Percentiles rank a stretch among this genome's conserved stretches.
These are phyloP conservation scores for Lobosporangium transversale DNA, from an alignment of 192 early-diverging fungal genomes.

Conservation along the genomic window DNA sequence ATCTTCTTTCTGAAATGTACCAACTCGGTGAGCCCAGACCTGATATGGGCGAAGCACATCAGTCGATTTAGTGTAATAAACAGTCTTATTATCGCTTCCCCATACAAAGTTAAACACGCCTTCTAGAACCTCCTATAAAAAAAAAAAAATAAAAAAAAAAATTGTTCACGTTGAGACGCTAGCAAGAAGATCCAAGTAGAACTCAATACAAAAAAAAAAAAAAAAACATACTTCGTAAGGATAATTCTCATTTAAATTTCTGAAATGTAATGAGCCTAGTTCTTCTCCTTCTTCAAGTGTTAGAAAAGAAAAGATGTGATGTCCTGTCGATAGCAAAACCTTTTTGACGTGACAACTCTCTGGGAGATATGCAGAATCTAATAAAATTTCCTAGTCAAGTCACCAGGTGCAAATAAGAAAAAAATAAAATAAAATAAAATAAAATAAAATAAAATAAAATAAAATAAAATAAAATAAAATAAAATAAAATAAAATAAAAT, in stretches of 20 bases:
- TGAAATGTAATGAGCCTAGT: conserved; percentile 61
- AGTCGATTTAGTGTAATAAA: conserved; percentile 78
- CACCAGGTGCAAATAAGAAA: background rate
- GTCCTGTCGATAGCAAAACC: conserved; percentile 61
- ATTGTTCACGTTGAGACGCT: no score
- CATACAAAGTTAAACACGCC: conserved; percentile 77
- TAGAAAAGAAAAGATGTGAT: conserved; percentile 63
- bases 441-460: no score
- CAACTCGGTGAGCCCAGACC: conserved; percentile 64
- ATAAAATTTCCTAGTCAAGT: conserved; percentile 56
- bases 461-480: no score
- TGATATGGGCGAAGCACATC: conserved; percentile 73
- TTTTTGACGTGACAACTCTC: conserved; percentile 61
- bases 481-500: no score
- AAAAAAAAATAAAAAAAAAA: conserved; percentile 11
- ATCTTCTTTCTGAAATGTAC: conserved; percentile 59
- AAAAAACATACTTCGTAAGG: conserved; percentile 53
- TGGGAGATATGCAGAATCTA: conserved; percentile 60
- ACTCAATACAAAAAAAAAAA: no score
- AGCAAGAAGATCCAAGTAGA: no score
- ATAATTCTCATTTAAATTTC: conserved; percentile 48
- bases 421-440: background rate
- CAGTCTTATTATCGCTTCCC: conserved; percentile 63
- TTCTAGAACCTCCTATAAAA: conserved; percentile 52
- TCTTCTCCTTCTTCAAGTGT: conserved; percentile 64